These are phyloP conservation scores for Meira miltonrushii DNA, from an alignment of 1,284 basidiomycete genomes.

Conservation along the genomic window DNA sequence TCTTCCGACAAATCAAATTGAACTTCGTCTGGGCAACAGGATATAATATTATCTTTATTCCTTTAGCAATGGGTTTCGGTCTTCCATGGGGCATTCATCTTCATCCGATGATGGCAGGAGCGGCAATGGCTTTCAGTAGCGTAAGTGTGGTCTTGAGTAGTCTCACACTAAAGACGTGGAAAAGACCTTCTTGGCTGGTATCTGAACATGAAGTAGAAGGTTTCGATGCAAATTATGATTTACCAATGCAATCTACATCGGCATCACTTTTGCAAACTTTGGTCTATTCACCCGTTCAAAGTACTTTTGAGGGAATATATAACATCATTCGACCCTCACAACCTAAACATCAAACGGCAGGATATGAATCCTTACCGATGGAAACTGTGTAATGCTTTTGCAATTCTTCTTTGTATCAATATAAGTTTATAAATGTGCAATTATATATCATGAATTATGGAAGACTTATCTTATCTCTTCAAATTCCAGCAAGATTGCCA, in stretches of 20 bases:
- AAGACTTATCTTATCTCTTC: too few species aligned
- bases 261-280: too few species aligned
- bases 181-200: conserved; percentile 29
- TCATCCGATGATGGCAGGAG: conserved; percentile 96
- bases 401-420: too few species aligned
- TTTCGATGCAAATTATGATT: neutral
- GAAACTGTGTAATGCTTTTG: too few species aligned
- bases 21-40: conserved; percentile 53
- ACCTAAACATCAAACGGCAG: too few species aligned
- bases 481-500: too few species aligned
- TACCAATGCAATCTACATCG: neutral
- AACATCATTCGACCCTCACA: too few species aligned
- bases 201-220: neutral
- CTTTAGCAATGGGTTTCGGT: conserved; percentile 96
- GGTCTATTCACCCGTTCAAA: too few species aligned
- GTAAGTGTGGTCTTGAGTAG: conserved; percentile 92
- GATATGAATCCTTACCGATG: too few species aligned
- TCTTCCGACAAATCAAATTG: conserved; percentile 82
- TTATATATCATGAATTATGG: too few species aligned
- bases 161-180: conserved; percentile 66
- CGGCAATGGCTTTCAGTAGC: conserved; percentile 94
- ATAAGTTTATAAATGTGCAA: too few species aligned
- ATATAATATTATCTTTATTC: conserved; percentile 90
- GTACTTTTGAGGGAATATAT: too few species aligned
- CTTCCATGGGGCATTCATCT: conserved; percentile 85